Conservation (phyloP, 1,284 basidiomycete genomes). For the Xerocomus nothofagi region DNA sequence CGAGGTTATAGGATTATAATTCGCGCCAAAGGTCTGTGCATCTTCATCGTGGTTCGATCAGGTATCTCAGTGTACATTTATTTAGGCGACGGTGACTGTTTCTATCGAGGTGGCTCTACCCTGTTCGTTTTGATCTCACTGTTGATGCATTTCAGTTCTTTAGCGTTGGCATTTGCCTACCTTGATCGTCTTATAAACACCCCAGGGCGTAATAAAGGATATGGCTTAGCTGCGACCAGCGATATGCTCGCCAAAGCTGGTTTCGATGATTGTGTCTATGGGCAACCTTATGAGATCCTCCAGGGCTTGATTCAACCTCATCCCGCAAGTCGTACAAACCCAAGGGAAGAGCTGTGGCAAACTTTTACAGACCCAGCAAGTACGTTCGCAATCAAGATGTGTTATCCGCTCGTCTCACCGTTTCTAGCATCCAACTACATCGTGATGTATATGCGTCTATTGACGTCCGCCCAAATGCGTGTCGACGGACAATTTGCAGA, state of each 20-base stretch:
- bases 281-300: slow-evolving; percentile 53
- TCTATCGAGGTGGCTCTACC: slow-evolving; percentile 64
- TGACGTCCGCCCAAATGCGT: slow-evolving; percentile 83
- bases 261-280: slow-evolving; percentile 67
- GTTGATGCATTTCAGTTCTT: slow-evolving; percentile 37
- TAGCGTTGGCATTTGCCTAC: slow-evolving; percentile 71
- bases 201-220: slow-evolving; percentile 45
- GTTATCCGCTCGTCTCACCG: slow-evolving; percentile 2
- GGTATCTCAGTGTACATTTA: slow-evolving; percentile 9
- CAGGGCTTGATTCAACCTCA: slow-evolving; percentile 40
- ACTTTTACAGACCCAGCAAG: slow-evolving; percentile 59
- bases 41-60: slow-evolving; percentile 33
- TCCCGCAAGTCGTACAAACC: slow-evolving; percentile 36
- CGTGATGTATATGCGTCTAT: slow-evolving; percentile 72
- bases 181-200: slow-evolving; percentile 56
- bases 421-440: slow-evolving; percentile 65
- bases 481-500: slow-evolving; percentile 52
- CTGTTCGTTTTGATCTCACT: slow-evolving; percentile 5
- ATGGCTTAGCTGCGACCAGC: slow-evolving; percentile 53
- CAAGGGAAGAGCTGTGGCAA: slow-evolving; percentile 36
- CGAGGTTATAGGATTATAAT: slow-evolving; percentile 64
- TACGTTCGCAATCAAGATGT: slow-evolving; percentile 29
- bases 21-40: slow-evolving; percentile 60
- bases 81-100: slow-evolving; percentile 77
- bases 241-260: slow-evolving; percentile 59